Conservation (phyloP, 768 basidiomycete species). For the Pholiota microspora region DNA sequence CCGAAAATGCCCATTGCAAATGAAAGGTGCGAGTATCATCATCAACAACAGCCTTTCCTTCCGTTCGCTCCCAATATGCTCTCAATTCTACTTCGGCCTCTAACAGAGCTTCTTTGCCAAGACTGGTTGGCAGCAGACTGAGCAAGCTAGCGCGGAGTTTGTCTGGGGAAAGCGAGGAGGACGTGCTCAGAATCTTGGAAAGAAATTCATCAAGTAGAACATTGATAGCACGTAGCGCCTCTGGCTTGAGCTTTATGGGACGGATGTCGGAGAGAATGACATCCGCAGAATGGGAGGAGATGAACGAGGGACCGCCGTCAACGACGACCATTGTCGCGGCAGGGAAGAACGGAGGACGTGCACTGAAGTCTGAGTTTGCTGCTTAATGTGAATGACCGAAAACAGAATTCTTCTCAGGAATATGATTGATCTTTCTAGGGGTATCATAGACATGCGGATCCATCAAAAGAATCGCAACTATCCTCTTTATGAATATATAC, state of each 20-base stretch:
- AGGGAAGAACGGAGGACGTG: constrained; percentile 18
- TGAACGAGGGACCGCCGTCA: constrained; percentile 61
- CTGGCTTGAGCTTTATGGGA: constrained; percentile 79
- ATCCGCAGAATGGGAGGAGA: constrained; percentile 83
- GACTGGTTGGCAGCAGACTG: constrained; percentile 69
- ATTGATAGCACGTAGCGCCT: constrained; percentile 80
- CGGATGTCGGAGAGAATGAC: constrained; percentile 91
- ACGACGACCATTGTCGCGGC: constrained; percentile 43
- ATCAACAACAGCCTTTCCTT: constrained; percentile 35
- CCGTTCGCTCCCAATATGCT: constrained; percentile 82
- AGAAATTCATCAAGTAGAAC: constrained; percentile 83
- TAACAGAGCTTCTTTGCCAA: constrained; percentile 89
- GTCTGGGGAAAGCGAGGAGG: constrained; percentile 71
- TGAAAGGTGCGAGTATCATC: constrained; percentile 61
- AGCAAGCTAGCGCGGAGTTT: constrained; percentile 71
- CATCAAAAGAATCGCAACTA: not conserved
- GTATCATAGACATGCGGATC: not conserved
- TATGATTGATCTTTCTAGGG: constrained; percentile 4
- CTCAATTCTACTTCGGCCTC: constrained; percentile 93
- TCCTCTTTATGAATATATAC: constrained; percentile 1
- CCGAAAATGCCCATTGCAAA: constrained; percentile 76
- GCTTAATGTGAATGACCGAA: not conserved
- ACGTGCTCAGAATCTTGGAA: constrained; percentile 62
- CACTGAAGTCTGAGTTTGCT: constrained; percentile 16
- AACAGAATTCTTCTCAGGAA: constrained; percentile 8